These are phyloP conservation scores for Colletotrichum magnum DNA, from an alignment of 2,329 filamentous ascomycete species.

Conservation along the genomic window DNA sequence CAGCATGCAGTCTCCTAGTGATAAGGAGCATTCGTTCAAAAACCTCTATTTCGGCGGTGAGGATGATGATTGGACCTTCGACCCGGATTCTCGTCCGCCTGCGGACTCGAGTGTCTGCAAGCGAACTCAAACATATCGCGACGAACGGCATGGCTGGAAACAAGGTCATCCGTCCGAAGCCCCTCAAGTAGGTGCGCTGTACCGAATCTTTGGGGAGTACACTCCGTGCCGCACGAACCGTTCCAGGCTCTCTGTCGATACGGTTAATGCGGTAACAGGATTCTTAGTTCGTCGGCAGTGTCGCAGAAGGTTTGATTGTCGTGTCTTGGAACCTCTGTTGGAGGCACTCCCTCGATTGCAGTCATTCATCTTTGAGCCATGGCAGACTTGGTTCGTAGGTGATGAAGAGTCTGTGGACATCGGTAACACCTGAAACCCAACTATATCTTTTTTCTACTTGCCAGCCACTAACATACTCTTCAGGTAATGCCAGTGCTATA, in stretches of 20 bases:
- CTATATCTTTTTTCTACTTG: not conserved
- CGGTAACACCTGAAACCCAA: too few species aligned
- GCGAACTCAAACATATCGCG: slow-evolving; percentile 39
- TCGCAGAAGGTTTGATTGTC: slow-evolving; percentile 45
- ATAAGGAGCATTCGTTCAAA: slow-evolving; percentile 53
- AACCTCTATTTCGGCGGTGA: slow-evolving; percentile 45
- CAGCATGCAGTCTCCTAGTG: slow-evolving; percentile 51
- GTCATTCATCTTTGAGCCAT: slow-evolving; percentile 51
- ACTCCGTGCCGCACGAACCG: too few species aligned
- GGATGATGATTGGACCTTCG: slow-evolving; percentile 35
- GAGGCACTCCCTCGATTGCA: slow-evolving; percentile 47
- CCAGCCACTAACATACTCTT: too few species aligned
- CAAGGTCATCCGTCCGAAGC: too few species aligned
- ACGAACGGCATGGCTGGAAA: slow-evolving; percentile 43
- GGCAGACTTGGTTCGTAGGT: slow-evolving; percentile 45
- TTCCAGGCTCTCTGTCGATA: too few species aligned
- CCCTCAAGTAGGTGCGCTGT: too few species aligned
- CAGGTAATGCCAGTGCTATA: too few species aligned
- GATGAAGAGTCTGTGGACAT: too few species aligned
- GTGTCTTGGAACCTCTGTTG: slow-evolving; percentile 41
- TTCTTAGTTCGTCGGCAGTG: slow-evolving; percentile 52
- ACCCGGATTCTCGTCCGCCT: not conserved
- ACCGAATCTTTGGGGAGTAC: too few species aligned
- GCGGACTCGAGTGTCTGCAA: not conserved
- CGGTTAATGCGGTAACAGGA: slow-evolving; percentile 35